A percentile compares a stretch with the other conserved stretches of the same genome.
Conservation (phyloP, 2,329 filamentous ascomycete genomes). For the Nothomitra cinnamomea region DNA sequence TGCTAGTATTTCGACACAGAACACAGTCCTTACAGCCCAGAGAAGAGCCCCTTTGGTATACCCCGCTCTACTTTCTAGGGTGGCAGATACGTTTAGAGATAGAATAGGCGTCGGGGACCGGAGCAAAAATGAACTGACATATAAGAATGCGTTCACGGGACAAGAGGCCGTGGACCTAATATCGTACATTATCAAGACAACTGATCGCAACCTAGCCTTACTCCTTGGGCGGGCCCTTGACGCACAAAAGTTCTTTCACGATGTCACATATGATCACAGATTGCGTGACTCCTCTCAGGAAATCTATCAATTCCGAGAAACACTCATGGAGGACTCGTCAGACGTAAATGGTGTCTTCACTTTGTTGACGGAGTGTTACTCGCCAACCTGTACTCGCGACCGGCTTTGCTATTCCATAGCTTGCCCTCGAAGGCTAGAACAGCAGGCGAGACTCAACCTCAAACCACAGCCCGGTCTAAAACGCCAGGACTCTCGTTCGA, state of each 20-base stretch:
- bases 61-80: slow-evolving; percentile 80
- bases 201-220: slow-evolving; percentile 82
- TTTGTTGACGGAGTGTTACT: slow-evolving; percentile 91
- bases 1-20: slow-evolving; percentile 35
- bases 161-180: slow-evolving; percentile 91
- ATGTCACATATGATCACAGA: slow-evolving; percentile 94
- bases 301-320: slow-evolving; percentile 94
- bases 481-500: slow-evolving; percentile 49
- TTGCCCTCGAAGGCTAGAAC: slow-evolving; percentile 80
- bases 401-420: slow-evolving; percentile 96
- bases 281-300: slow-evolving; percentile 86
- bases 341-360: slow-evolving; percentile 94
- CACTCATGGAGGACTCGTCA: slow-evolving; percentile 68
- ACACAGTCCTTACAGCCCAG: slow-evolving; percentile 43
- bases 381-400: slow-evolving; percentile 88
- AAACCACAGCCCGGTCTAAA: slow-evolving; percentile 82
- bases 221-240: slow-evolving; percentile 82
- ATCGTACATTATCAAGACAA: slow-evolving; percentile 92
- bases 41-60: slow-evolving; percentile 72
- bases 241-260: slow-evolving; percentile 97
- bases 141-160: slow-evolving; percentile 93
- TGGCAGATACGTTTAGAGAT: slow-evolving; percentile 81
- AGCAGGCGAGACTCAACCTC: slow-evolving; percentile 84
- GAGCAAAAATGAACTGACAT: slow-evolving; percentile 91
- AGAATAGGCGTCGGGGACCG: slow-evolving; percentile 74